A percentile compares a stretch with the other conserved stretches of the same genome.
These are phyloP conservation scores for Fusarium acutatum DNA, from an alignment of 2,329 filamentous ascomycete species.

Conservation along the genomic window DNA sequence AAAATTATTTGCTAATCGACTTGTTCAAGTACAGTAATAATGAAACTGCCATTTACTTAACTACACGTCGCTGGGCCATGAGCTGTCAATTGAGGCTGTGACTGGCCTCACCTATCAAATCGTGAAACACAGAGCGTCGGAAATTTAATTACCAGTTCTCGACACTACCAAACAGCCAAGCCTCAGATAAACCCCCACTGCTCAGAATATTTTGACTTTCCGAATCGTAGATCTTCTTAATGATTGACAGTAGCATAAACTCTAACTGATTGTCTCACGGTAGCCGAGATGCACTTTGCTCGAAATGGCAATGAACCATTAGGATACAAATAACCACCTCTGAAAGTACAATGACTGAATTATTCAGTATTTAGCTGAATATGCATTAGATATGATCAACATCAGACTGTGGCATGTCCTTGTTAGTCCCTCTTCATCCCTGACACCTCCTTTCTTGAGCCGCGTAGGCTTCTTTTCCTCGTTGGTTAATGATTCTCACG, in stretches of 20 bases:
- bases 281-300: not conserved
- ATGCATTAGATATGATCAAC: not conserved
- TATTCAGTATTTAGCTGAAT: not conserved
- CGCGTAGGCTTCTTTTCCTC: constrained; percentile 18
- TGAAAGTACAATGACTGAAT: not conserved
- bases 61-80: not conserved
- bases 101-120: not conserved
- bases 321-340: not conserved
- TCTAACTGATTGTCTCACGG: not conserved
- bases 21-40: not conserved
- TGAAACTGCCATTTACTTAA: not conserved
- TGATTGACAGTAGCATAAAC: not conserved
- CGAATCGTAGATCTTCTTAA: not conserved
- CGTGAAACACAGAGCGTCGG: not conserved
- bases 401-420: not conserved
- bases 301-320: not conserved
- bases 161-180: not conserved
- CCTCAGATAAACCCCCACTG: not conserved
- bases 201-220: not conserved
- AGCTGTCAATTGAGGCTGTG: not conserved
- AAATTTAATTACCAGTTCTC: not conserved
- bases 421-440: constrained; percentile 3
- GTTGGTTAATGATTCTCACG: constrained; percentile 28
- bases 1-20: not conserved
- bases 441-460: constrained; percentile 31